Evolutionary conservation across 75 land plant species (phyloP).

Genomic region (Isoetes taiwanensis): DNA sequence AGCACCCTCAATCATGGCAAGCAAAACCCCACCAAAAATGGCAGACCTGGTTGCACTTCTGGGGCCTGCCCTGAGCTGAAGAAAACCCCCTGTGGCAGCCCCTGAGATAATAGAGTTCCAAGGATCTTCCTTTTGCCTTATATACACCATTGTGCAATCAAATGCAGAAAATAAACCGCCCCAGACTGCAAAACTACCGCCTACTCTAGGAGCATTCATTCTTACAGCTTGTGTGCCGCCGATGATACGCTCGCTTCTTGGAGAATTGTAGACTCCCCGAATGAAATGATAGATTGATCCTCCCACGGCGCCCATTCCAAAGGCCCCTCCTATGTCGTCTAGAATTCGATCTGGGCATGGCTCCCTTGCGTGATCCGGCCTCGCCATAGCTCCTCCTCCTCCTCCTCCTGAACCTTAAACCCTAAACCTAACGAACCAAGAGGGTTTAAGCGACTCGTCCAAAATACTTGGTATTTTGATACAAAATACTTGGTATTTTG

Average conservation of each 20-base stretch:
- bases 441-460: too few relatives aligned
- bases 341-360: conserved; percentile 74
- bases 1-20: conserved; percentile 82
- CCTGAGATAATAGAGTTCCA: conserved; percentile 96
- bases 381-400: too few relatives aligned
- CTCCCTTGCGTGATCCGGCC: conserved; percentile 39
- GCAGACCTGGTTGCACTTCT: conserved; percentile 49
- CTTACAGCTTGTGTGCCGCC: conserved; percentile 68
- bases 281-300: conserved; percentile 79
- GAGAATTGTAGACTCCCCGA: conserved; percentile 65
- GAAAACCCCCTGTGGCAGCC: conserved; percentile 82
- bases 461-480: too few relatives aligned
- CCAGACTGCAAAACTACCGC: conserved; percentile 92
- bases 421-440: too few relatives aligned
- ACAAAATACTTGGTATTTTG: too few relatives aligned
- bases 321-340: conserved; percentile 82
- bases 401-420: too few relatives aligned
- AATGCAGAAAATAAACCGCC: conserved; percentile 82
- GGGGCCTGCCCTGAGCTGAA: conserved; percentile 60
- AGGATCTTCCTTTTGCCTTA: conserved; percentile 93
- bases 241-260: conserved; percentile 51
- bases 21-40: conserved; percentile 57
- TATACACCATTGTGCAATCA: conserved; percentile 81
- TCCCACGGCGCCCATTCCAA: conserved; percentile 91
- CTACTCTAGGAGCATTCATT: conserved; percentile 77